These are phyloP conservation scores for Colletotrichum acutatum DNA, from an alignment of 2,329 filamentous ascomycete species.

Conservation along the genomic window DNA sequence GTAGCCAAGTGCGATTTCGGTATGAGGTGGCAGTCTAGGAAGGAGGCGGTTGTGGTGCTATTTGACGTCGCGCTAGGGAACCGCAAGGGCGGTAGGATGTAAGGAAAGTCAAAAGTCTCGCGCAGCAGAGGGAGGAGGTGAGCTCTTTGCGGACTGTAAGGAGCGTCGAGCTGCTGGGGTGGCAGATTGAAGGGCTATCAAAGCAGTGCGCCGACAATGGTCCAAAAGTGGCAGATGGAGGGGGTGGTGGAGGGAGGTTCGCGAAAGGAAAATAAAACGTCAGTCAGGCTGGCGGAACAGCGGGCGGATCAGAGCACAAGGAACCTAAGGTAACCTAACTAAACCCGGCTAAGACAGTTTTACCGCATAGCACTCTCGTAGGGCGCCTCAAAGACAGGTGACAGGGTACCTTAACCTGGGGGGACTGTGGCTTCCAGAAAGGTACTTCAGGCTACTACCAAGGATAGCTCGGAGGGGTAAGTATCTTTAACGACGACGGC, in stretches of 20 bases:
- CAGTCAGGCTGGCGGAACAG: conserved; percentile 36
- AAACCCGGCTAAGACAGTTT: conserved; percentile 8
- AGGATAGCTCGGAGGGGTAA: neutral
- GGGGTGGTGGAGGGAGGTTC: conserved; percentile 29
- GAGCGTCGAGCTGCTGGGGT: conserved; percentile 26
- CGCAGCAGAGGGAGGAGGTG: neutral
- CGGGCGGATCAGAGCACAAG: conserved; percentile 22
- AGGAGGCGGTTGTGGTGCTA: conserved; percentile 16
- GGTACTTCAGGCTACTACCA: neutral
- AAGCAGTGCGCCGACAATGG: conserved; percentile 24
- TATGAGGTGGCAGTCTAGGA: conserved; percentile 6
- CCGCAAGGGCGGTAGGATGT: neutral
- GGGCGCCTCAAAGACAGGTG: neutral
- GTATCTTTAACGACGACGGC: neutral
- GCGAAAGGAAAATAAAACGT: conserved; percentile 36
- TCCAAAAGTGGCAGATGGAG: conserved; percentile 32
- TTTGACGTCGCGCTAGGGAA: conserved; percentile 13
- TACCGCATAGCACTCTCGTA: neutral
- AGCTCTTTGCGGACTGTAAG: conserved; percentile 11
- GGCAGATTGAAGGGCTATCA: conserved; percentile 26
- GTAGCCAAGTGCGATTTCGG: conserved; percentile 6
- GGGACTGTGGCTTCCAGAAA: neutral
- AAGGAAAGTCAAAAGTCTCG: neutral
- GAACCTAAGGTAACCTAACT: conserved; percentile 17
- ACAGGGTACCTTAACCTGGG: conserved; percentile 5